Evolutionary conservation across 768 basidiomycete genomes (phyloP), one percentile per base, ranked within the genome.

Genomic region (Leccinellum albellum): DNA sequence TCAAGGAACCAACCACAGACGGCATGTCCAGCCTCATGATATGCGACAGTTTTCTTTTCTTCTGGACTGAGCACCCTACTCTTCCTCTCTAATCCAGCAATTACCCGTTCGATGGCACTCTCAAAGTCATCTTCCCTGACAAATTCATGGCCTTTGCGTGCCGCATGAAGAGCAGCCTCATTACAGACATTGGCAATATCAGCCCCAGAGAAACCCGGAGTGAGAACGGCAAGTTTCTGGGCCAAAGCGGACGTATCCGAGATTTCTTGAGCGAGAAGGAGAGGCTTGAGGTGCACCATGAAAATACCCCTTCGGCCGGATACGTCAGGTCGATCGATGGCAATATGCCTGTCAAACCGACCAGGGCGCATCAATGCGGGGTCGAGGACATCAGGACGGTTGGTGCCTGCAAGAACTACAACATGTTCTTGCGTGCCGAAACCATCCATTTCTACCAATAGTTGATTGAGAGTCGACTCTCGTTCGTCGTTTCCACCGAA

Each of bases 121-220:
- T 98, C 96, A 69, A 99, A 99, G 75, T 99, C 91, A 24, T 78
- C 76, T 51, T 94, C 87, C 58, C 84, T 81, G 10, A 99, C 88
- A 24, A 72, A 82, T 47, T 95, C 91, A 15, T 88, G 85, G 4
- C 82, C 81, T 54, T 87, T 84, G 56, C 97, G 87, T 29, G 97
- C 97, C 17, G 96, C 96, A 57, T 95, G 90, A 33, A 99, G 78
- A 1, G 97, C 97, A 28, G 94, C 94, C 72, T 99, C 97, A 71
- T 99, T 99, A 72, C 94, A 97, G 20, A 98, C 96, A 66, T 99
- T 99, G 58, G 97, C 97, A 63, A 99, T 96, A 69, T 99, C 97
- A 3, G 97, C 97, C 62, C 97, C 97, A 14, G 94, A 97, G 76
- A 99, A 98, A 1, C 97, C 97, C 20, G 97, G 96, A 0, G 97